phyloP scores from a whole-genome alignment of 306 rosid species.

The Coriaria nepalensis region DNA sequence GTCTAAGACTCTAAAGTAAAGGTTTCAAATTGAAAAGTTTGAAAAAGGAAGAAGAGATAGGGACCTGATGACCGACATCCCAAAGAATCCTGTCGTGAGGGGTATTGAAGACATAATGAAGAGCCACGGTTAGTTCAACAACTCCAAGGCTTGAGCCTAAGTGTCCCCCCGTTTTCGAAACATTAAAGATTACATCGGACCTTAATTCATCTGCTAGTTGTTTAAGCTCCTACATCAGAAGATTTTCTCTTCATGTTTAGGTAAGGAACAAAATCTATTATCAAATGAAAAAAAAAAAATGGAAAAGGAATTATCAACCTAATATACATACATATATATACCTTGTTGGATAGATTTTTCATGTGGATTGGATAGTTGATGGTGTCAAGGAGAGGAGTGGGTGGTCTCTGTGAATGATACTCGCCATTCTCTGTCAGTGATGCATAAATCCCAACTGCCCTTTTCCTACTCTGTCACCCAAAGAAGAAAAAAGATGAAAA shows the following conservation, averaged over 20 bases:
- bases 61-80: slow-evolving; percentile 99
- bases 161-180: slow-evolving; percentile 96
- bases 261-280: slow-evolving; percentile 1
- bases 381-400: slow-evolving; percentile 87
- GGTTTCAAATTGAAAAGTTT: too few relatives aligned
- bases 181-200: slow-evolving; percentile 90
- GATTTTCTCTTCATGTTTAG: background rate
- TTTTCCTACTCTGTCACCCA: slow-evolving; percentile 41
- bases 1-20: too few relatives aligned
- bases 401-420: slow-evolving; percentile 65
- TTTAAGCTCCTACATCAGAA: slow-evolving; percentile 52
- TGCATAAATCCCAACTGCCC: slow-evolving; percentile 42
- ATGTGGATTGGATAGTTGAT: slow-evolving; percentile 83
- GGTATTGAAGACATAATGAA: slow-evolving; percentile 81
- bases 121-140: slow-evolving; percentile 93
- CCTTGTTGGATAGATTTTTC: slow-evolving; percentile 92
- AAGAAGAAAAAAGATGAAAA: slow-evolving; percentile 16
- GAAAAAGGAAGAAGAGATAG: slow-evolving; percentile 12
- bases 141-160: slow-evolving; percentile 94
- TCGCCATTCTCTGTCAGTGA: slow-evolving; percentile 67
- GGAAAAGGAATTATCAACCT: background rate
- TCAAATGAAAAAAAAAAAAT: background rate
- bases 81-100: slow-evolving; percentile 80
- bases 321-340: slow-evolving; percentile 14
- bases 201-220: slow-evolving; percentile 85